Conservation (phyloP, 2,329 filamentous ascomycete species). For the Aspergillus terreus region DNA sequence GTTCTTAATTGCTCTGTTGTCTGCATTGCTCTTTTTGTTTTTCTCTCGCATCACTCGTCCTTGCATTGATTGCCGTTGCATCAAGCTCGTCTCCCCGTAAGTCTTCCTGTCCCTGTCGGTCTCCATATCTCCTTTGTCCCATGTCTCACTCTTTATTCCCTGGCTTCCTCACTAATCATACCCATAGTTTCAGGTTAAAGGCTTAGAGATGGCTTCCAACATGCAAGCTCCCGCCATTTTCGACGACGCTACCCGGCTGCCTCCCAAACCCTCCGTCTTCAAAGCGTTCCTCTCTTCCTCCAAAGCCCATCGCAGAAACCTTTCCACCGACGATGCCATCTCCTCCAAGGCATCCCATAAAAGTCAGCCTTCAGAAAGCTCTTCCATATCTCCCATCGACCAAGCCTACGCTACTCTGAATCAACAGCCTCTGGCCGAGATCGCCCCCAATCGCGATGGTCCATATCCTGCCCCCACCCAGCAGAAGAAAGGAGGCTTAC, state of each 20-base stretch:
- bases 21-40: neutral
- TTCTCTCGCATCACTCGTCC: neutral
- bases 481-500: conserved; percentile 39
- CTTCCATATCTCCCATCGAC: conserved; percentile 44
- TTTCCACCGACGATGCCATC: conserved; percentile 34
- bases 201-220: conserved; percentile 32
- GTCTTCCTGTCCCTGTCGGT: conserved; percentile 9
- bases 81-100: conserved; percentile 13
- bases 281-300: conserved; percentile 52
- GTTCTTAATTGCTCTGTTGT: neutral
- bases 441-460: conserved; percentile 34
- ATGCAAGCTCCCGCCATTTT: conserved; percentile 32
- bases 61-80: conserved; percentile 1
- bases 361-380: conserved; percentile 39
- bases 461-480: conserved; percentile 20
- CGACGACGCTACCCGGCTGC: conserved; percentile 33
- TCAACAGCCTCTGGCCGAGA: conserved; percentile 36
- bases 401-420: conserved; percentile 41
- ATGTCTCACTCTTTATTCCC: conserved; percentile 1
- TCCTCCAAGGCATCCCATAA: conserved; percentile 29
- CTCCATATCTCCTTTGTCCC: neutral
- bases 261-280: conserved; percentile 45
- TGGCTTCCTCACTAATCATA: neutral
- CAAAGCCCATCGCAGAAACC: conserved; percentile 48
- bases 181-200: conserved; percentile 27